phyloP scores from a whole-genome alignment of 2,329 filamentous ascomycete genomes.

The Rhinocladiella mackenziei region DNA sequence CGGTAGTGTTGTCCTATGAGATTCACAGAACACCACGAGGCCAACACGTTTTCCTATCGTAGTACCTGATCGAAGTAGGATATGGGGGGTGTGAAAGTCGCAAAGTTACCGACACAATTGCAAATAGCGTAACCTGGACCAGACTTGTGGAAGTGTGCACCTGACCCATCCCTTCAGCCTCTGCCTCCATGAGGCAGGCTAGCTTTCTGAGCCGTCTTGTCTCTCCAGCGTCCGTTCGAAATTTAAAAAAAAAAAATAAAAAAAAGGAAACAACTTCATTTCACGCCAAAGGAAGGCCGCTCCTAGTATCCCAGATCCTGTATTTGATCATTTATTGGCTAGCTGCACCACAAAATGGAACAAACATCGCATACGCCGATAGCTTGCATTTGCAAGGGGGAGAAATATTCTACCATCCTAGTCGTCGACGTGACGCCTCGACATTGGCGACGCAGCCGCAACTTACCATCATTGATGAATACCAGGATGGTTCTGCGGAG shows the following conservation, averaged over 20 bases:
- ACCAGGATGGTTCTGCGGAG: too few species aligned
- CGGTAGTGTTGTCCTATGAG: too few species aligned
- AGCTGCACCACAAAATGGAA: background rate
- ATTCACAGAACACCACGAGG: too few species aligned
- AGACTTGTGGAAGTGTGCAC: background rate
- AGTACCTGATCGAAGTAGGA: too few species aligned
- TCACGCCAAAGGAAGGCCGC: background rate
- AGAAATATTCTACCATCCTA: too few species aligned
- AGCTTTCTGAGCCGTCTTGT: background rate
- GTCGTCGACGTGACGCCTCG: too few species aligned
- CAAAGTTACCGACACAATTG: background rate
- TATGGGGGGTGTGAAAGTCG: too few species aligned
- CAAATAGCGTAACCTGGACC: background rate
- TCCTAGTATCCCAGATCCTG: background rate
- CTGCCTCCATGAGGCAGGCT: background rate
- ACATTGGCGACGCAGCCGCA: too few species aligned
- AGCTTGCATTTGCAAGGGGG: background rate
- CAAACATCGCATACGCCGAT: background rate
- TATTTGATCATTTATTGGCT: background rate
- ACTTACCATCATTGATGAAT: too few species aligned
- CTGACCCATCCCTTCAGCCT: background rate
- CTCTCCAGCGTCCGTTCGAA: background rate
- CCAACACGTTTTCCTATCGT: too few species aligned
- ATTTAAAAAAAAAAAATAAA: too few species aligned
- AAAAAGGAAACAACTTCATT: too few species aligned